Evolutionary conservation across 305 asterid genomes (phyloP).

Genomic region (Fraxinus velutina): DNA sequence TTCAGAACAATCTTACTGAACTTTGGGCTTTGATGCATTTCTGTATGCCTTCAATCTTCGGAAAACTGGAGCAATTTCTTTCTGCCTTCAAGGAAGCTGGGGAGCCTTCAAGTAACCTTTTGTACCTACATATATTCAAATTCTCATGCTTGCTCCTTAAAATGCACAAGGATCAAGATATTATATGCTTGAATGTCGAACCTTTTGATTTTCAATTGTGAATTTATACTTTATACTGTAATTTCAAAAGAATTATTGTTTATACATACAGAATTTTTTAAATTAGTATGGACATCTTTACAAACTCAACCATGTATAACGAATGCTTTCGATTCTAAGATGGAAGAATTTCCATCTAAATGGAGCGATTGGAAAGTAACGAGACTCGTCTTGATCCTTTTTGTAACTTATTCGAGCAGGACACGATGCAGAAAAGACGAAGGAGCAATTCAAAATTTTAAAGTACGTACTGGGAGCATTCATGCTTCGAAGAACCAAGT

Average conservation of each 20-base stretch:
- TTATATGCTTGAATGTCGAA: not conserved
- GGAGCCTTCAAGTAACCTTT: constrained; percentile 58
- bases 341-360: constrained; percentile 1
- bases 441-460: constrained; percentile 56
- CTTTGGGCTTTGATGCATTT: constrained; percentile 94
- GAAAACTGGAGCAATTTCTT: constrained; percentile 70
- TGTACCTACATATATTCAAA: constrained; percentile 15
- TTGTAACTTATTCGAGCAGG: constrained; percentile 41
- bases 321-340: constrained; percentile 11
- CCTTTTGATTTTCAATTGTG: constrained; percentile 3
- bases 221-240: not conserved
- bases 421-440: constrained; percentile 47
- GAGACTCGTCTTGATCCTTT: constrained; percentile 15
- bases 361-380: not conserved
- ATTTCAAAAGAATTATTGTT: not conserved
- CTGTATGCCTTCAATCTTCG: constrained; percentile 78
- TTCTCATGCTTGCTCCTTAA: not conserved
- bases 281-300: not conserved
- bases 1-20: constrained; percentile 87
- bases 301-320: not conserved
- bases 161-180: not conserved
- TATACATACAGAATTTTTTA: not conserved
- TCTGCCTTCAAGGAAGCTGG: constrained; percentile 84
- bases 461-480: constrained; percentile 76
- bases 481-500: constrained; percentile 96